Evolutionary conservation across 2,329 filamentous ascomycete genomes (phyloP).

Genomic region (Aspergillus sp.): DNA sequence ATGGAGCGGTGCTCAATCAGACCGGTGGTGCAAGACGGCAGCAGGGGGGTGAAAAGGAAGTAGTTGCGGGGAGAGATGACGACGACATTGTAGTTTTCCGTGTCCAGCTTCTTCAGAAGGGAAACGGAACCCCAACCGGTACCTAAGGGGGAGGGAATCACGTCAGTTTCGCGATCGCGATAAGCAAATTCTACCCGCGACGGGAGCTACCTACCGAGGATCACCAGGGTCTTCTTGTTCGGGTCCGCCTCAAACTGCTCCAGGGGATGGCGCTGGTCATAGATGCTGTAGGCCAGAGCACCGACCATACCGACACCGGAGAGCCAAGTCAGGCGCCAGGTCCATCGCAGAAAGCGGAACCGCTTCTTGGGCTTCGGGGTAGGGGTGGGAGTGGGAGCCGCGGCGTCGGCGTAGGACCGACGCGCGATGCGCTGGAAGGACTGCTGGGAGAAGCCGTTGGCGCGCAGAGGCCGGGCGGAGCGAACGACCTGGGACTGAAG

Average conservation of each 20-base stretch:
- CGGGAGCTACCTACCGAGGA: conserved; percentile 67
- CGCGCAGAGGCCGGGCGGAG: conserved; percentile 26
- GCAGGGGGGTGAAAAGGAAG: conserved; percentile 97
- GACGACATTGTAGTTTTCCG: conserved; percentile 97
- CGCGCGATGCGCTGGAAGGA: conserved; percentile 40
- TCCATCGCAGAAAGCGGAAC: conserved; percentile 71
- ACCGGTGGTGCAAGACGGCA: conserved; percentile 96
- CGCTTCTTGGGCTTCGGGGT: conserved; percentile 53
- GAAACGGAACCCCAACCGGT: conserved; percentile 97
- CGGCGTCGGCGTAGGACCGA: conserved; percentile 53
- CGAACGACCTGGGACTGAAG: conserved; percentile 22
- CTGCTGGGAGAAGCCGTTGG: conserved; percentile 20
- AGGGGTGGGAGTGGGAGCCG: conserved; percentile 11
- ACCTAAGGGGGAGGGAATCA: conserved; percentile 53
- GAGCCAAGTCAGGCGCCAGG: conserved; percentile 80
- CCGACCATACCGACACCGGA: conserved; percentile 67
- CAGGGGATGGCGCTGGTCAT: conserved; percentile 74
- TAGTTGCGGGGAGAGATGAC: conserved; percentile 98
- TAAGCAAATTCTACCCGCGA: neutral
- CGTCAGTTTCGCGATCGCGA: neutral
- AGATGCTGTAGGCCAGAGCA: conserved; percentile 78
- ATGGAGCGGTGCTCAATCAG: conserved; percentile 98
- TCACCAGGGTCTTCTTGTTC: conserved; percentile 92
- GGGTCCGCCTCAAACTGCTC: conserved; percentile 80
- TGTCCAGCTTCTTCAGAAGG: conserved; percentile 96